Evolutionary conservation across 345 rosid genomes (phyloP), one percentile per base, ranked within the genome.

Genomic region (Moricandia moricandioides): DNA sequence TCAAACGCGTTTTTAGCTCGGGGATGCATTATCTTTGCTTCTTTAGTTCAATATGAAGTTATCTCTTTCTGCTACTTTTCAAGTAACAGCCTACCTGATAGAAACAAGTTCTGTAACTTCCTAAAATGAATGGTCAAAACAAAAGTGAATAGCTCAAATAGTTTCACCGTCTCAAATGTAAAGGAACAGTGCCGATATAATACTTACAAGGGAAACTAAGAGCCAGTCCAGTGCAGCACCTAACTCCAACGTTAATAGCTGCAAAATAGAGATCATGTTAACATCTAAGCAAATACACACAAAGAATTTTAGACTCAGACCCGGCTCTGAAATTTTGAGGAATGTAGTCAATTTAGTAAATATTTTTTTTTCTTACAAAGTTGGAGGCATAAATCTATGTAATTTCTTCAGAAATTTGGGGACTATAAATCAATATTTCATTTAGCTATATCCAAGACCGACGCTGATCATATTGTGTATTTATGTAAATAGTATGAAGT

Each of bases 201-300:
- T 39, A 39, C 45, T 39, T 39, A 39, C 45, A 4, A 39, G 96
- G 98, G 80, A 84, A 87, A 81, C 98, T 92, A 68, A 88, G 82
- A 80, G 92, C 94, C 72, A 88, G 84, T 35, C 94, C 94, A 70
- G 96, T 88, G 78, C 96, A 92, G 73, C 97, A 92, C 60, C 97
- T 94, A 73, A 95, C 85, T 78, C 96, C 97, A 34, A 93, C 88
- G 85, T 92, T 95, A 65, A 89, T 73, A 68, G 83, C 98, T 95
- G 82, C 84, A 12, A 45, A 55, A 69, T 18, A 29, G 69, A 76
- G 67, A 69, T 58, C 27, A 43, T 58, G 13, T 10, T 21, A 39
- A 57, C 70, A 59, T 49, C 72, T 51, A 76, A 56, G 54, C 65
- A 16, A 58, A 16, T 4, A 18, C 54, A 57, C 18, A 35, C 51